Base-by-base conservation (phyloP, 352 stramenopile genomes). In the Pythium brassicae region DNA sequence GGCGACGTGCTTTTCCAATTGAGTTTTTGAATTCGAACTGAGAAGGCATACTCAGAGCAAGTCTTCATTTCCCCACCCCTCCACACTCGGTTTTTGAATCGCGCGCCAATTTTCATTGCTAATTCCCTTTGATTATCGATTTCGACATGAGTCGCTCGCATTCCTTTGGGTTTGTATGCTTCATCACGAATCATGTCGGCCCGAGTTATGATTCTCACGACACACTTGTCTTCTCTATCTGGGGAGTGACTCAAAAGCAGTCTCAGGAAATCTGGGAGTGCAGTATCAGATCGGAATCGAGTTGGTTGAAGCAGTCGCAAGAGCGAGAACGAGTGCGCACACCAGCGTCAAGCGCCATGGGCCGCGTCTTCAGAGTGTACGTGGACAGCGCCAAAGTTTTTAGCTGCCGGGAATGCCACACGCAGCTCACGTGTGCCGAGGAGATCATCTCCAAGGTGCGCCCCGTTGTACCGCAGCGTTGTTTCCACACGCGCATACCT, bases 391-490 rank as follows among this genome's bases (percentile, higher is more conserved):
- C 81, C 51, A 79, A 93, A 53, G 64, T 98, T 20, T 98, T 97
- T 57, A 78, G 83, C 50, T 98, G 94, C 69, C 79, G 71, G 56
- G 76, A 97, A 34, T 98, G 94, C 69, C 74, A 77, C 49, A 94
- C 94, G 37, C 92, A 98, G 61, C 72, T 98, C 32, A 92, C 92
- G 9, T 88, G 74, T 66, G 79, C 87, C 50, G 92, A 98, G 63
- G 91, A 97, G 57, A 98, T 98, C 59, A 94, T 98, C 55, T 98
- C 91, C 27, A 98, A 98, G 69, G 93, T 89, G 62, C 71, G 26
- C 55, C 11, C 17, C 11, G 15, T 10, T 19, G 15, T 10, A 14
- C n/a, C 17, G 8, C 11, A 10, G 8, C 4, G 10, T 45, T 45
- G 2, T 46, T 26, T 10, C 8, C 4, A 6, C 9, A n/a, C 26